Evolutionary conservation across 345 rosid genomes (phyloP).

Genomic region (Citrus trifoliata): DNA sequence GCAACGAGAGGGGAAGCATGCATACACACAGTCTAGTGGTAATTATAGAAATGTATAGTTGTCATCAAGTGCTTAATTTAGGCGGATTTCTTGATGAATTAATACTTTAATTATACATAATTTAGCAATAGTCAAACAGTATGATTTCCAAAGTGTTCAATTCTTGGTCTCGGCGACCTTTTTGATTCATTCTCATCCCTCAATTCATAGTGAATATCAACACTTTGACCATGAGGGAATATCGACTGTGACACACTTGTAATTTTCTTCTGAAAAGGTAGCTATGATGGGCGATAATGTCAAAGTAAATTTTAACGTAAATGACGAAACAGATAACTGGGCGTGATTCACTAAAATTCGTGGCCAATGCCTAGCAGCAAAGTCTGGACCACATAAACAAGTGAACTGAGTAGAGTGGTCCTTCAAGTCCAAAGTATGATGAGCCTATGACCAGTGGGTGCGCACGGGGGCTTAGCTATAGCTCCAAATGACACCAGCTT

Average conservation of each 20-base stretch:
- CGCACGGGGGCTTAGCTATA: neutral
- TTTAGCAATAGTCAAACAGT: neutral
- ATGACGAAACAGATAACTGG: constrained; percentile 7
- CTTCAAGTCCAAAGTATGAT: neutral
- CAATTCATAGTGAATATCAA: neutral
- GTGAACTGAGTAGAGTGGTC: neutral
- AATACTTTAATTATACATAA: neutral
- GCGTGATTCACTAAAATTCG: constrained; percentile 8
- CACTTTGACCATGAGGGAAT: neutral
- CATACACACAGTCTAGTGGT: neutral
- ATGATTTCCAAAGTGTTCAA: neutral
- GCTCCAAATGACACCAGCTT: neutral
- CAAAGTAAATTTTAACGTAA: constrained; percentile 6
- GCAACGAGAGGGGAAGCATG: neutral
- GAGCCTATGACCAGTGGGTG: neutral
- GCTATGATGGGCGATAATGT: constrained; percentile 2
- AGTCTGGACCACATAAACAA: constrained; percentile 2
- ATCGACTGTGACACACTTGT: neutral
- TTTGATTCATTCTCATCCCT: neutral
- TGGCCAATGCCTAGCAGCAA: constrained; percentile 5
- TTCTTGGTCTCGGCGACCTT: too few relatives aligned
- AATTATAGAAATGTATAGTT: neutral
- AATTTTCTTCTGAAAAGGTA: neutral
- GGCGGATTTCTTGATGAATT: constrained; percentile 21
- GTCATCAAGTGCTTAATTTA: neutral